These are phyloP conservation scores for Calonectria pseudoturangicola DNA, from an alignment of 2,329 filamentous ascomycete genomes.

Conservation along the genomic window DNA sequence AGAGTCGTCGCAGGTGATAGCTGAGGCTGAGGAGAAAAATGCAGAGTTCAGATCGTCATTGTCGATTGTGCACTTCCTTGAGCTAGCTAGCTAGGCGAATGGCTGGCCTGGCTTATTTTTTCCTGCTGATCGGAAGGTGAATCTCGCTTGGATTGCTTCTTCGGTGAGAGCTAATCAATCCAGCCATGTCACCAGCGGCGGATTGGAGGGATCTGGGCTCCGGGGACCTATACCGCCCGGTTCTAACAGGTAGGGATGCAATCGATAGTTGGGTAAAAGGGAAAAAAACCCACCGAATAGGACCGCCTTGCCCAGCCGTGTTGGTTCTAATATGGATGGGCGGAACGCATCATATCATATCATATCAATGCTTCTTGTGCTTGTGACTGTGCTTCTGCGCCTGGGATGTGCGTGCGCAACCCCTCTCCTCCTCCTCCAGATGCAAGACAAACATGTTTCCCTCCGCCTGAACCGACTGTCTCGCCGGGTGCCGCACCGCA, in stretches of 20 bases:
- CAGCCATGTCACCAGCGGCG: not conserved
- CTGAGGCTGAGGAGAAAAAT: not conserved
- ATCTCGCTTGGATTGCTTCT: slow-evolving; percentile 21
- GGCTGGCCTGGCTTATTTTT: slow-evolving; percentile 1
- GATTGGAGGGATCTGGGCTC: slow-evolving; percentile 12
- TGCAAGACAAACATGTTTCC: slow-evolving; percentile 12
- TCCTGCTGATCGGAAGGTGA: slow-evolving; percentile 11
- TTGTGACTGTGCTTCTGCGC: not conserved
- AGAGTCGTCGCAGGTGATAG: not conserved
- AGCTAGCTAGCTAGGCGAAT: no score
- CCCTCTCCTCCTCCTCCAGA: not conserved
- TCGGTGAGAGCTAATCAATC: slow-evolving; percentile 12
- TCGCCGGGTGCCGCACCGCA: not conserved
- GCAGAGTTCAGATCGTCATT: not conserved
- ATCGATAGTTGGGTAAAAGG: not conserved
- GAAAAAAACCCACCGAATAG: slow-evolving; percentile 1
- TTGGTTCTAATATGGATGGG: not conserved
- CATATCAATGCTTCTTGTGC: slow-evolving; percentile 5
- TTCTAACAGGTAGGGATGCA: slow-evolving; percentile 22
- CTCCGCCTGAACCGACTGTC: slow-evolving; percentile 5
- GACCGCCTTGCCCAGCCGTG: not conserved
- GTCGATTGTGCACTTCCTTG: not conserved
- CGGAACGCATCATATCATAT: slow-evolving; percentile 6
- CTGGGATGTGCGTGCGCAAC: not conserved
- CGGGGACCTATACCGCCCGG: slow-evolving; percentile 5